Conservation (phyloP, 306 rosid species). For the Cicer pinnatifidum region DNA sequence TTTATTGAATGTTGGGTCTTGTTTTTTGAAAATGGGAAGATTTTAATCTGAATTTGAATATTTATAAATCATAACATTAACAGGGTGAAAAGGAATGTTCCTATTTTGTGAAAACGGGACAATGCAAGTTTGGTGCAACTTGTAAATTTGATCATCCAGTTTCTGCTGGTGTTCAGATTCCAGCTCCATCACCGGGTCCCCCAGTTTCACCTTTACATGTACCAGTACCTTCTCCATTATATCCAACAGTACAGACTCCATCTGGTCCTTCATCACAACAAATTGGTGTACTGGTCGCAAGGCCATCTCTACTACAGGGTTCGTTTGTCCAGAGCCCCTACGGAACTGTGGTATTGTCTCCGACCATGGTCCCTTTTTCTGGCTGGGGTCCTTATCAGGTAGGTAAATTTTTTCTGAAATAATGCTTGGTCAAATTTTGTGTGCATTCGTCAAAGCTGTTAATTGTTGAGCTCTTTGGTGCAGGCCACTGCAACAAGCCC, state of each 20-base stretch:
- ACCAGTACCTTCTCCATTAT: slow-evolving; percentile 59
- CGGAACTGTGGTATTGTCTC: slow-evolving; percentile 76
- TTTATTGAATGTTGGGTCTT: slow-evolving; percentile 25
- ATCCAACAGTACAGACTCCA: slow-evolving; percentile 69
- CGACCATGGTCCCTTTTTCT: slow-evolving; percentile 71
- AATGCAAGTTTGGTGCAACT: slow-evolving; percentile 87
- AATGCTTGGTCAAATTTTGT: slow-evolving; percentile 36
- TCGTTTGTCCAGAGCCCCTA: slow-evolving; percentile 80
- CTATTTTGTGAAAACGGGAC: slow-evolving; percentile 91
- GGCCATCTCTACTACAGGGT: slow-evolving; percentile 79
- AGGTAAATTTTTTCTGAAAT: slow-evolving; percentile 49
- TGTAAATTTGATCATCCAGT: slow-evolving; percentile 97
- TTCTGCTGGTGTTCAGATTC: slow-evolving; percentile 66
- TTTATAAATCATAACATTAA: slow-evolving; percentile 43
- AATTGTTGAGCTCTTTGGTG: slow-evolving; percentile 46
- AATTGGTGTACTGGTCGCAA: slow-evolving; percentile 77
- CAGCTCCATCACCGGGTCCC: slow-evolving; percentile 57
- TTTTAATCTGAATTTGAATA: slow-evolving; percentile 25
- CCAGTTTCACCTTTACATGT: slow-evolving; percentile 63
- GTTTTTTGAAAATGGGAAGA: slow-evolving; percentile 24
- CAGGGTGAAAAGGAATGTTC: slow-evolving; percentile 99
- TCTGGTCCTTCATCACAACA: slow-evolving; percentile 83
- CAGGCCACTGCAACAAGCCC: slow-evolving; percentile 76
- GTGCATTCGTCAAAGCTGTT: slow-evolving; percentile 44
- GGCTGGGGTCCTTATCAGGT: slow-evolving; percentile 92